phyloP scores from a whole-genome alignment of 2,329 filamentous ascomycete genomes.

The Colletotrichum tanaceti region DNA sequence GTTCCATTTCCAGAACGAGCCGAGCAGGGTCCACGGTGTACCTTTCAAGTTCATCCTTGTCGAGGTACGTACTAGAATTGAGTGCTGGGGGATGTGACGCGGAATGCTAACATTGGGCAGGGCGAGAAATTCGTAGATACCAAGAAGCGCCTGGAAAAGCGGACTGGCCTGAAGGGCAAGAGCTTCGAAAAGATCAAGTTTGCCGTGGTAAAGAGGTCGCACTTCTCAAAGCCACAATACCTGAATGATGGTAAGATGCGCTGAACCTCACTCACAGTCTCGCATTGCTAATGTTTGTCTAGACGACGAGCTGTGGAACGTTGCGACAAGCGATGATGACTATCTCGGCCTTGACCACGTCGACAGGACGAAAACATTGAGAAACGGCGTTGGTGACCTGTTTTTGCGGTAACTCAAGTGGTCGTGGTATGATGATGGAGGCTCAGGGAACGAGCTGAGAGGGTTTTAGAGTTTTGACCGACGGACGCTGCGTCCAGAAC shows the following conservation, averaged over 20 bases:
- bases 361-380: slow-evolving; percentile 68
- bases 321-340: slow-evolving; percentile 67
- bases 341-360: slow-evolving; percentile 74
- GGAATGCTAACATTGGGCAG: slow-evolving; percentile 53
- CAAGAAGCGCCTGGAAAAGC: slow-evolving; percentile 91
- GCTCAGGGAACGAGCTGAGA: slow-evolving; percentile 5
- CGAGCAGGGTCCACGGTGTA: slow-evolving; percentile 83
- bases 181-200: slow-evolving; percentile 99
- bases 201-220: slow-evolving; percentile 77
- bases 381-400: slow-evolving; percentile 72
- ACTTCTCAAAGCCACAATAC: slow-evolving; percentile 83
- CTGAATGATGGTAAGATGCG: slow-evolving; percentile 82
- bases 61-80: slow-evolving; percentile 65
- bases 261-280: background rate
- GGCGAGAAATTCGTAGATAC: slow-evolving; percentile 90
- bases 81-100: background rate
- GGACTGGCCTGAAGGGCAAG: slow-evolving; percentile 96
- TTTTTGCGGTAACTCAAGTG: slow-evolving; percentile 61
- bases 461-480: slow-evolving; percentile 20
- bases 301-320: slow-evolving; percentile 71
- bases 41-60: slow-evolving; percentile 92
- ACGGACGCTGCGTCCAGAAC: slow-evolving; percentile 17
- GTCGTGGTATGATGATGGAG: slow-evolving; percentile 11
- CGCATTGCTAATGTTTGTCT: slow-evolving; percentile 3
- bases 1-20: slow-evolving; percentile 94